Conservation (phyloP, 2,329 filamentous ascomycete species). For the Alternaria sp. region DNA sequence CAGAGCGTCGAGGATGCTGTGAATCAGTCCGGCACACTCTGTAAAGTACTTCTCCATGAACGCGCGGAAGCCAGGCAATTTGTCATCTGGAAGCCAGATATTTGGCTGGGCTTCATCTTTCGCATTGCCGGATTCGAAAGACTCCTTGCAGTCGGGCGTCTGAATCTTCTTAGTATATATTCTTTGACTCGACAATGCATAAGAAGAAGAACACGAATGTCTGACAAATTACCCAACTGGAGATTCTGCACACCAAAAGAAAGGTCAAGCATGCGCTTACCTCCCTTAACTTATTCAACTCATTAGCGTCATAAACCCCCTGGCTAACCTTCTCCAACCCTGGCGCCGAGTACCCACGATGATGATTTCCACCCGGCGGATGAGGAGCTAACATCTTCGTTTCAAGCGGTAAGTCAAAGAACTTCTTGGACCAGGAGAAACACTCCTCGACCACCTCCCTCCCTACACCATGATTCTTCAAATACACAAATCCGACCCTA, state of each 20-base stretch:
- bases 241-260: no score
- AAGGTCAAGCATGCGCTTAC: background rate
- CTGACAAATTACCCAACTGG: no score
- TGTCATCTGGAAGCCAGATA: constrained; percentile 53
- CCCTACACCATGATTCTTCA: constrained; percentile 52
- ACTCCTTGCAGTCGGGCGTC: constrained; percentile 48
- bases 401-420: constrained; percentile 50
- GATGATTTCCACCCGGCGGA: constrained; percentile 50
- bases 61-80: constrained; percentile 51
- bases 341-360: constrained; percentile 53
- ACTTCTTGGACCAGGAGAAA: constrained; percentile 45
- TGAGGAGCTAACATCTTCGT: constrained; percentile 53
- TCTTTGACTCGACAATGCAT: no score
- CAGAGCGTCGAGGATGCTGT: constrained; percentile 40
- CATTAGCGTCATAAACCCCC: constrained; percentile 33
- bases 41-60: constrained; percentile 43
- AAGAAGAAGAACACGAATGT: no score
- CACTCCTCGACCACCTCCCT: constrained; percentile 40
- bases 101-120: constrained; percentile 48
- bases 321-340: constrained; percentile 52
- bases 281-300: constrained; percentile 30
- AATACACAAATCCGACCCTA: constrained; percentile 54
- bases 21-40: constrained; percentile 31
- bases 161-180: constrained; percentile 2
- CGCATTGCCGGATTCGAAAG: constrained; percentile 45